These are phyloP conservation scores for Eurotiales sp. DNA, from an alignment of 2,329 filamentous ascomycete species.

Conservation along the genomic window DNA sequence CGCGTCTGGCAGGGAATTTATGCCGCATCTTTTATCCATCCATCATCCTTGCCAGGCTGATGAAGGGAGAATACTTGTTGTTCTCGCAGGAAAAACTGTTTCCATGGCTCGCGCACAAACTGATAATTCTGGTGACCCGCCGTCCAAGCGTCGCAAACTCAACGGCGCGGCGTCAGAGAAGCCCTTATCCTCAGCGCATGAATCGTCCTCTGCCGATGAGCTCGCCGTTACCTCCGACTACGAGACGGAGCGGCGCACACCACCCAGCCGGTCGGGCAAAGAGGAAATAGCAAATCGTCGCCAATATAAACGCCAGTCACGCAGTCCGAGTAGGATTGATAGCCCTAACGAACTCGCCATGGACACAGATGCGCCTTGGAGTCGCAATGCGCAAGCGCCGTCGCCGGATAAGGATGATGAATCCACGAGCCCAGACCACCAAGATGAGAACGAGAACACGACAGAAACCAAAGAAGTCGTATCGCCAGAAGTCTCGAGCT, in stretches of 20 bases:
- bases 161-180: constrained; percentile 20
- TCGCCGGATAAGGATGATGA: constrained; percentile 18
- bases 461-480: constrained; percentile 16
- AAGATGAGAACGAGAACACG: constrained; percentile 16
- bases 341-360: constrained; percentile 45
- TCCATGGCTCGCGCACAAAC: constrained; percentile 9
- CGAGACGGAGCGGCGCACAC: constrained; percentile 30
- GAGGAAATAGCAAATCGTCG: constrained; percentile 30
- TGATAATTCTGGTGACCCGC: constrained; percentile 24
- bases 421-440: not conserved
- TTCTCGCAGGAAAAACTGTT: not conserved
- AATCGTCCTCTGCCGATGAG: constrained; percentile 37
- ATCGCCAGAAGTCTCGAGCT: constrained; percentile 13
- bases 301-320: constrained; percentile 21
- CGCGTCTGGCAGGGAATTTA: constrained; percentile 14
- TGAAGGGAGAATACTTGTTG: not conserved
- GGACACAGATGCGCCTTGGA: constrained; percentile 36
- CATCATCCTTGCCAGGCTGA: no score
- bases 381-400: constrained; percentile 15
- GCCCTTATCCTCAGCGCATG: constrained; percentile 22
- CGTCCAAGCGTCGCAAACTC: constrained; percentile 30
- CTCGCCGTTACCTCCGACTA: constrained; percentile 34
- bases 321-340: constrained; percentile 31
- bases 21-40: no score
- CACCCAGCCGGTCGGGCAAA: constrained; percentile 32